Evolutionary conservation across 2,329 filamentous ascomycete genomes (phyloP).

Genomic region (Diaporthe sp.): DNA sequence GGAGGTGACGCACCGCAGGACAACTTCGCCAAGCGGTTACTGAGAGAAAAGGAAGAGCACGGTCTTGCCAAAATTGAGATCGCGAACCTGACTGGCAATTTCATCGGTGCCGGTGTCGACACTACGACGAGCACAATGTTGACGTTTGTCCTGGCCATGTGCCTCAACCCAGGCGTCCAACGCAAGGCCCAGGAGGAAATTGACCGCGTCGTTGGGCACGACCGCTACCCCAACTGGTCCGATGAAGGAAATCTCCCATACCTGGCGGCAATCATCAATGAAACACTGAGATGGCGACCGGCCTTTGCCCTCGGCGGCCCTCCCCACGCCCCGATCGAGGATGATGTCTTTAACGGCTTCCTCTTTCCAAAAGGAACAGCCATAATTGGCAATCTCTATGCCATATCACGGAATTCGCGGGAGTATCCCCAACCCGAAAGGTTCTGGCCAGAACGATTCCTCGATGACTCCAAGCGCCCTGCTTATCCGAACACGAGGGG

Average conservation of each 20-base stretch:
- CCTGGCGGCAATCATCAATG: slow-evolving; percentile 1
- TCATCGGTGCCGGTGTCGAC: slow-evolving; percentile 13
- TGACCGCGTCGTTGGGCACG: slow-evolving; percentile 1
- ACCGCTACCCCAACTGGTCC: background rate
- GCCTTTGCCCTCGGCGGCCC: slow-evolving; percentile 5
- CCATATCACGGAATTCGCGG: background rate
- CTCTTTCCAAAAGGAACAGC: slow-evolving; percentile 10
- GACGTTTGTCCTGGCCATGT: slow-evolving; percentile 11
- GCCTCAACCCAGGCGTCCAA: slow-evolving; percentile 9
- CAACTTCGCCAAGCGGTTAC: slow-evolving; percentile 1
- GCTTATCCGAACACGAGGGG: background rate
- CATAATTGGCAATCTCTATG: background rate
- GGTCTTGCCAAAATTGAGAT: background rate
- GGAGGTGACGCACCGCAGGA: background rate
- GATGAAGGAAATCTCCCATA: background rate
- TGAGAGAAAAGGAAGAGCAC: slow-evolving; percentile 1
- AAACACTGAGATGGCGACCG: slow-evolving; percentile 9
- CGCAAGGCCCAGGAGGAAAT: slow-evolving; percentile 9
- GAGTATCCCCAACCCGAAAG: background rate
- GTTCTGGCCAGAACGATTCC: slow-evolving; percentile 14
- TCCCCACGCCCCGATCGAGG: slow-evolving; percentile 6
- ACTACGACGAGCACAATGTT: slow-evolving; percentile 6
- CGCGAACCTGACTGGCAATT: background rate
- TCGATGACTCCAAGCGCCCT: background rate
- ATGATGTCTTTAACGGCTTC: background rate